A percentile compares a stretch with the other conserved stretches of the same genome.
Conservation (phyloP, 164 flowering plant genomes). For the Macadamia tetraphylla region DNA sequence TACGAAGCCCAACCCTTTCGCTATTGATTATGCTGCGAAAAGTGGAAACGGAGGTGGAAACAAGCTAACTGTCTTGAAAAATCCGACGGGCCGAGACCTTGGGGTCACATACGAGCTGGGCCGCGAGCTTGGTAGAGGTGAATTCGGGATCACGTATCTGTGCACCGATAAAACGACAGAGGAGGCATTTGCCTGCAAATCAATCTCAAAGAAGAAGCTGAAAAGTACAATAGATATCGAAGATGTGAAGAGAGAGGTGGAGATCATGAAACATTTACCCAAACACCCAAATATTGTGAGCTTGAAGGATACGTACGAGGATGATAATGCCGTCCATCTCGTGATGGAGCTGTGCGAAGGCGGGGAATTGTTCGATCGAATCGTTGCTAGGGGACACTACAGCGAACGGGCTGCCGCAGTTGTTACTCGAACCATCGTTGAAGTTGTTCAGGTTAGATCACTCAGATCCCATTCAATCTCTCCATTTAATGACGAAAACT, state of each 20-base stretch:
- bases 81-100: slow-evolving; percentile 66
- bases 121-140: slow-evolving; percentile 79
- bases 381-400: slow-evolving; percentile 83
- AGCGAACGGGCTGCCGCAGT: slow-evolving; percentile 84
- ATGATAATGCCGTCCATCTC: slow-evolving; percentile 72
- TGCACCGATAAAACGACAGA: slow-evolving; percentile 58
- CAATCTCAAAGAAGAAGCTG: slow-evolving; percentile 85
- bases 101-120: slow-evolving; percentile 58
- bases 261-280: slow-evolving; percentile 81
- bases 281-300: slow-evolving; percentile 64
- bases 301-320: slow-evolving; percentile 81
- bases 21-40: slow-evolving; percentile 29
- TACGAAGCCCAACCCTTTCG: too few relatives aligned
- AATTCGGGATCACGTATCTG: slow-evolving; percentile 74
- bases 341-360: slow-evolving; percentile 95
- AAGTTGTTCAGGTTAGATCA: slow-evolving; percentile 68
- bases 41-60: slow-evolving; percentile 17
- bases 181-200: slow-evolving; percentile 65
- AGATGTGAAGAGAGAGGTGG: slow-evolving; percentile 83
- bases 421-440: slow-evolving; percentile 70
- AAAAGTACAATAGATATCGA: slow-evolving; percentile 73
- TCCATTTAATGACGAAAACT: background rate
- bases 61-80: slow-evolving; percentile 47
- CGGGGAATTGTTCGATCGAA: slow-evolving; percentile 85
- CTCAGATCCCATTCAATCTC: background rate